A percentile compares a stretch with the other conserved stretches of the same genome.
phyloP scores from a whole-genome alignment of 495 filamentous ascomycete species.

The Trichoderma virens region DNA sequence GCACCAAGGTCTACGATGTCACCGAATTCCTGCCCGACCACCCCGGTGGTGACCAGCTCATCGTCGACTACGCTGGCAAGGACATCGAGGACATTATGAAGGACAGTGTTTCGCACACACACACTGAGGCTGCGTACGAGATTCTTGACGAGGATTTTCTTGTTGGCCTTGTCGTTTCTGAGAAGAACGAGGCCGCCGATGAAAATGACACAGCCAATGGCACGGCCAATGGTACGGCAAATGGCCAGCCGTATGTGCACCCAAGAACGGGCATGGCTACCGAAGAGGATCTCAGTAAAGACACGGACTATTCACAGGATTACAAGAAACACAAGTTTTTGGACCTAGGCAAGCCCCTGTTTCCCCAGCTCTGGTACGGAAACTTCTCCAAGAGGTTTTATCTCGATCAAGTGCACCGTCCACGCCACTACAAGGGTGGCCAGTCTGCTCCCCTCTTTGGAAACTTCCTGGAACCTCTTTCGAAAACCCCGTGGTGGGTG shows the following conservation, averaged over 20 bases:
- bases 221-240: too few relatives aligned
- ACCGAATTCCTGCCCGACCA: slow-evolving; percentile 83
- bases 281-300: slow-evolving; percentile 76
- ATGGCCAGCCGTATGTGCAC: slow-evolving; percentile 36
- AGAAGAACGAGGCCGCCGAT: slow-evolving; percentile 29
- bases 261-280: slow-evolving; percentile 76
- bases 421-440: slow-evolving; percentile 88
- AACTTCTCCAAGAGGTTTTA: slow-evolving; percentile 92
- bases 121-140: slow-evolving; percentile 88
- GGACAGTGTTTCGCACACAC: slow-evolving; percentile 74
- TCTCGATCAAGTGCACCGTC: slow-evolving; percentile 89
- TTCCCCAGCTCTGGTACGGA: slow-evolving; percentile 82
- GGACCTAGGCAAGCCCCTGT: slow-evolving; percentile 76
- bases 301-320: slow-evolving; percentile 68
- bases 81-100: slow-evolving; percentile 78
- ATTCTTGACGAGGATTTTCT: slow-evolving; percentile 70
- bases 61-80: slow-evolving; percentile 84
- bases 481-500: slow-evolving; percentile 88
- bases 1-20: slow-evolving; percentile 87
- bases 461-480: slow-evolving; percentile 93
- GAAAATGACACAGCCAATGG: slow-evolving; percentile 21
- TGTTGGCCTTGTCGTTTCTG: slow-evolving; percentile 65
- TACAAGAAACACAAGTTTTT: slow-evolving; percentile 88
- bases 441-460: slow-evolving; percentile 91
- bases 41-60: slow-evolving; percentile 81